phyloP scores from a whole-genome alignment of 345 rosid species.

The Excoecaria agallocha region DNA sequence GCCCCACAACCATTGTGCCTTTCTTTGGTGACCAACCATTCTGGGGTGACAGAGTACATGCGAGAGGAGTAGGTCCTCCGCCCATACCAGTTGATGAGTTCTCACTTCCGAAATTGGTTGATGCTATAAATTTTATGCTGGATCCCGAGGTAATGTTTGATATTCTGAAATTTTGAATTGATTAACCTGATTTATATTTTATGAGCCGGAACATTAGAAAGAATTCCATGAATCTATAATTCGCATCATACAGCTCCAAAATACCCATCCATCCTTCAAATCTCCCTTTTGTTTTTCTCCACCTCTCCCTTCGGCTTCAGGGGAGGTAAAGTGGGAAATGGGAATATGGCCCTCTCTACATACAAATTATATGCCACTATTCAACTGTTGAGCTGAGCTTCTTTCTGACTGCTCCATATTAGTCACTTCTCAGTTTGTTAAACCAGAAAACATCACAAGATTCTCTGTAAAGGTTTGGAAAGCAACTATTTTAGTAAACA shows the following conservation, averaged over 20 bases:
- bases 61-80: constrained; percentile 86
- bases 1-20: constrained; percentile 95
- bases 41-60: constrained; percentile 94
- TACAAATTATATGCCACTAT: too few relatives aligned
- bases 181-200: background rate
- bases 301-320: background rate
- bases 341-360: background rate
- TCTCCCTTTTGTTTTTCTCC: too few relatives aligned
- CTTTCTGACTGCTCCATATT: background rate
- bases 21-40: constrained; percentile 98
- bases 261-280: background rate
- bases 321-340: background rate
- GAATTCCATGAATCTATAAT: background rate
- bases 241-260: background rate
- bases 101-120: constrained; percentile 69
- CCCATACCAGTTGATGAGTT: constrained; percentile 94
- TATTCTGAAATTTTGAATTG: constrained; percentile 4
- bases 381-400: background rate
- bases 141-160: constrained; percentile 46
- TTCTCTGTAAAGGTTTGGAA: background rate
- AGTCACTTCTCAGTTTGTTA: background rate
- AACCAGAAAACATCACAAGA: background rate
- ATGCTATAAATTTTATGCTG: constrained; percentile 70
- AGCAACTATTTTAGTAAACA: background rate
- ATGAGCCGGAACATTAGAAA: background rate